Evolutionary conservation across 331 rosid genomes (phyloP).

Genomic region (Telfairia occidentalis): DNA sequence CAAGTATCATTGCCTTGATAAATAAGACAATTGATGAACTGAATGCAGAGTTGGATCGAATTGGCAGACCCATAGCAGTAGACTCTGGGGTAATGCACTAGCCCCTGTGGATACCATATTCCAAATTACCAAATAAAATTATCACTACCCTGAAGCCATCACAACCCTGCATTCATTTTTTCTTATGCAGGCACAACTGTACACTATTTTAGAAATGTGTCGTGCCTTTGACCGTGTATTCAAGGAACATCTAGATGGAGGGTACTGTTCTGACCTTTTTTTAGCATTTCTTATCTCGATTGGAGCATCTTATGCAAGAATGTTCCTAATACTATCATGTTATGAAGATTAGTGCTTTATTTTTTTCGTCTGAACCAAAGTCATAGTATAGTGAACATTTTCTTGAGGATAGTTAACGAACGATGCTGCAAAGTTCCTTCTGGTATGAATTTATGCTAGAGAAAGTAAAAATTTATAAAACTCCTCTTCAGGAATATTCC

Average conservation of each 20-base stretch:
- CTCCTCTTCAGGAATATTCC: neutral
- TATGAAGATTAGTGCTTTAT: too few relatives aligned
- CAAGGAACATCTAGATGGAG: constrained; percentile 96
- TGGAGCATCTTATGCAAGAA: neutral
- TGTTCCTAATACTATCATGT: neutral
- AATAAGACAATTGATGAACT: constrained; percentile 91
- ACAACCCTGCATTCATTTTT: constrained; percentile 3
- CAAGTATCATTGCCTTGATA: constrained; percentile 83
- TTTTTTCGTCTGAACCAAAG: neutral
- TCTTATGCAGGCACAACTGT: constrained; percentile 70
- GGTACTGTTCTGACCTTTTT: constrained; percentile 36
- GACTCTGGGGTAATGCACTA: constrained; percentile 77
- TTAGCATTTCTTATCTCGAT: neutral
- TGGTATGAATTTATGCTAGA: neutral
- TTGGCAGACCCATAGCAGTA: constrained; percentile 89
- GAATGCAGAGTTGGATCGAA: constrained; percentile 90
- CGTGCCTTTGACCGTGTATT: constrained; percentile 98
- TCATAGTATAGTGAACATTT: neutral
- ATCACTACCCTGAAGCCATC: neutral
- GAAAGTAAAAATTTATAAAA: neutral
- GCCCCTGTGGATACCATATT: constrained; percentile 17
- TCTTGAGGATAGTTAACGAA: neutral
- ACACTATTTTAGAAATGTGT: constrained; percentile 89
- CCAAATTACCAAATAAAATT: neutral
- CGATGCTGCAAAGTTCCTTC: neutral